These are phyloP conservation scores for Spinellus fusiger DNA, from an alignment of 192 early-diverging fungal species.

Conservation along the genomic window DNA sequence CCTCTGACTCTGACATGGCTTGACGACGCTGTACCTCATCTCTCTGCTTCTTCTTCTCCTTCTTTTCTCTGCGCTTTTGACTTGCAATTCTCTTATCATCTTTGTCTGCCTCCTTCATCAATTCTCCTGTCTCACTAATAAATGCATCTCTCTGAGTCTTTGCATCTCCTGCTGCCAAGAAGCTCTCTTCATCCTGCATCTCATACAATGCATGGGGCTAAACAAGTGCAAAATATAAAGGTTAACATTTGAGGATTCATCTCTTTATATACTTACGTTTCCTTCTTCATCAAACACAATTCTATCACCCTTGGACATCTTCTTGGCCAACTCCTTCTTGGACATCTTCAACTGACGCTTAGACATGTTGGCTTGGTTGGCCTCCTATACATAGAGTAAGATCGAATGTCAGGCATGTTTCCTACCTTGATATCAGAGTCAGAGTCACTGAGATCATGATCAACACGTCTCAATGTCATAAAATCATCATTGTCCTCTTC, in stretches of 20 bases:
- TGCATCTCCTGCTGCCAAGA: conserved; percentile 69
- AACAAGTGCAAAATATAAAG: conserved; percentile 1
- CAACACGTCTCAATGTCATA: conserved; percentile 73
- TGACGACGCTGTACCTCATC: too few species aligned
- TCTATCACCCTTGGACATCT: conserved; percentile 61
- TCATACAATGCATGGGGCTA: conserved; percentile 63
- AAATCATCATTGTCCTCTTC: conserved; percentile 57
- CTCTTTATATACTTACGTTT: conserved; percentile 37
- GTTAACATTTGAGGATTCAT: neutral
- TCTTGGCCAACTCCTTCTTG: conserved; percentile 71
- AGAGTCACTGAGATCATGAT: conserved; percentile 67
- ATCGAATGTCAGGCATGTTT: neutral
- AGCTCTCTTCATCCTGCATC: conserved; percentile 76
- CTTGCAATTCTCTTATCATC: conserved; percentile 68
- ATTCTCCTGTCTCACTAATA: conserved; percentile 57
- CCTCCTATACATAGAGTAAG: neutral
- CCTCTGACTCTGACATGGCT: conserved; percentile 55
- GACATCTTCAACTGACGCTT: conserved; percentile 36
- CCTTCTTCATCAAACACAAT: conserved; percentile 95
- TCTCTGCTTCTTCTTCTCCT: conserved; percentile 57
- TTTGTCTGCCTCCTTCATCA: conserved; percentile 74
- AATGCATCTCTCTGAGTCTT: conserved; percentile 58
- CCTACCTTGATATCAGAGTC: conserved; percentile 28
- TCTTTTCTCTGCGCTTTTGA: conserved; percentile 65
- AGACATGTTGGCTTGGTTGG: neutral